Percentiles rank a stretch among this genome's conserved stretches.
phyloP scores from a whole-genome alignment of 2,329 filamentous ascomycete species.

The Parascedosporium putredinis region DNA sequence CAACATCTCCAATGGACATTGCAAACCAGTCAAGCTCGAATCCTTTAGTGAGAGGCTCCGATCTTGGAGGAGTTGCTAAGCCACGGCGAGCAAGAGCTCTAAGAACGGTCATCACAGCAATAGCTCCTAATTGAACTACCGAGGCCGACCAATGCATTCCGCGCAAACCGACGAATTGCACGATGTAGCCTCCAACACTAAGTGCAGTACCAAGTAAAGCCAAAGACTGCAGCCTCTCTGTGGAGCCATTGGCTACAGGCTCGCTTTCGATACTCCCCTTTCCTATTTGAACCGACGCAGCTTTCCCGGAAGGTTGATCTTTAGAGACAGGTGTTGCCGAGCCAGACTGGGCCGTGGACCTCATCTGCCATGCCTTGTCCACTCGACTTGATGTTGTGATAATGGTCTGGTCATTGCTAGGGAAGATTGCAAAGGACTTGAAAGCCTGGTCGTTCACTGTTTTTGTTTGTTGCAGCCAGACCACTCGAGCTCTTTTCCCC shows the following conservation, averaged over 20 bases:
- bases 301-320: not conserved
- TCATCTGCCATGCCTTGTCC: no score
- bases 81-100: conserved; percentile 17
- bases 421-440: conserved; percentile 15
- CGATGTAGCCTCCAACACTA: conserved; percentile 16
- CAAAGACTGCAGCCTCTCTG: conserved; percentile 8
- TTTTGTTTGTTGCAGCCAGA: conserved; percentile 20
- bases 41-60: not conserved
- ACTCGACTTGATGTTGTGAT: no score
- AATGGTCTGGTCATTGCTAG: no score
- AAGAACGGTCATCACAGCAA: conserved; percentile 9
- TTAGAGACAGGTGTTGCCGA: no score
- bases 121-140: conserved; percentile 16
- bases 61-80: conserved; percentile 8
- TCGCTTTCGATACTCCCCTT: no score
- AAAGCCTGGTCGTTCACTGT: conserved; percentile 20
- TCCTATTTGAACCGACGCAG: no score
- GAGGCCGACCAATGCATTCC: conserved; percentile 18
- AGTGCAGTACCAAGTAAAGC: no score
- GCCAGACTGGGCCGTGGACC: no score
- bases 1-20: conserved; percentile 10
- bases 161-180: conserved; percentile 19
- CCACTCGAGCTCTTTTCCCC: conserved; percentile 10
- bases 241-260: no score
- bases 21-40: conserved; percentile 20